Percentiles rank a stretch among this genome's conserved stretches.
Evolutionary conservation across 108 stramenopile species (phyloP).

Genomic region (Nitzschia inconspicua): DNA sequence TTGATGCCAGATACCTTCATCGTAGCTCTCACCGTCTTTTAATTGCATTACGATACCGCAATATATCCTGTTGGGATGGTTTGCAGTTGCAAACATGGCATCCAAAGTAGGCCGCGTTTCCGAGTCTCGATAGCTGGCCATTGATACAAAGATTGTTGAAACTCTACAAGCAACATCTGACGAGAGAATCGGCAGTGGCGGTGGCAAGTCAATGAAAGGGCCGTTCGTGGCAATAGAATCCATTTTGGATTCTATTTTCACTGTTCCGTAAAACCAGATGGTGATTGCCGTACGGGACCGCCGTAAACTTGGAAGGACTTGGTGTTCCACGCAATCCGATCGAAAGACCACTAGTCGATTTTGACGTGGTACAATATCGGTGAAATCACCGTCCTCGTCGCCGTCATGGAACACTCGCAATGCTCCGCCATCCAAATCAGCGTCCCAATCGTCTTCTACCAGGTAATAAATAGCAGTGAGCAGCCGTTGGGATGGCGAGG

Average conservation of each 20-base stretch:
- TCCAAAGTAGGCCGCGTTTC: constrained; percentile 71
- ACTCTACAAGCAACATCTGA: background rate
- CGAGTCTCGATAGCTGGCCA: constrained; percentile 81
- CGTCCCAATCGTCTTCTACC: constrained; percentile 54
- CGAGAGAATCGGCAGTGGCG: constrained; percentile 19
- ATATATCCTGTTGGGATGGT: constrained; percentile 52
- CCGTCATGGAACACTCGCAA: constrained; percentile 40
- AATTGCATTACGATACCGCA: constrained; percentile 76
- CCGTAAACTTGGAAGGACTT: constrained; percentile 57
- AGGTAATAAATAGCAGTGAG: constrained; percentile 71
- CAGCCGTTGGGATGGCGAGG: constrained; percentile 23
- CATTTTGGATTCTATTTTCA: background rate
- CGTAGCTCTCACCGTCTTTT: constrained; percentile 19
- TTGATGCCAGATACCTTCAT: constrained; percentile 2
- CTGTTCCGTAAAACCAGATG: constrained; percentile 64
- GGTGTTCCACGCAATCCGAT: constrained; percentile 61
- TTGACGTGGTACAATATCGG: constrained; percentile 36
- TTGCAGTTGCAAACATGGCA: constrained; percentile 57
- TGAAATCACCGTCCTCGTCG: constrained; percentile 1
- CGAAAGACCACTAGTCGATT: constrained; percentile 69
- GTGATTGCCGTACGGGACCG: constrained; percentile 61
- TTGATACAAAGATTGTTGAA: constrained; percentile 77
- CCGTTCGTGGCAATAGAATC: background rate
- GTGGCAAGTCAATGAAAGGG: constrained; percentile 1
- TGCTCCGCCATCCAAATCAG: constrained; percentile 49